Conservation (phyloP, 2,329 filamentous ascomycete species). For the Cladophialophora carrionii region DNA sequence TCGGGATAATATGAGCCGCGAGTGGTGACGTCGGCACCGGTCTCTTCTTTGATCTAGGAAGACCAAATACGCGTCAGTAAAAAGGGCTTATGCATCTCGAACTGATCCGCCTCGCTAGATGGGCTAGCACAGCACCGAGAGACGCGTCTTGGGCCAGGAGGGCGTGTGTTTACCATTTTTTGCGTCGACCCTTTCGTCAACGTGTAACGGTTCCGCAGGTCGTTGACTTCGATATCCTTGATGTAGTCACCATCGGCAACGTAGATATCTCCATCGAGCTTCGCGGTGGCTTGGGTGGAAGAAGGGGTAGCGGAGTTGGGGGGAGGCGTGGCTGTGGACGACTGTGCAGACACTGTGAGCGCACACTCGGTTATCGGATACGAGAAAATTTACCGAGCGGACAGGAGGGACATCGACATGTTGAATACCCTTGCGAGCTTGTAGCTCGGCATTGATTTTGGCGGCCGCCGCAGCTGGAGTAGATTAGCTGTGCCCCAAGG, state of each 20-base stretch:
- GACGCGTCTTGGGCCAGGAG: neutral
- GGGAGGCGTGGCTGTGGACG: constrained; percentile 28
- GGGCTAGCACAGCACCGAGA: neutral
- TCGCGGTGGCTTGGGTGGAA: constrained; percentile 54
- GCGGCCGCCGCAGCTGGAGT: constrained; percentile 80
- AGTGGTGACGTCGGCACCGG: constrained; percentile 99
- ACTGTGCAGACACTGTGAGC: constrained; percentile 13
- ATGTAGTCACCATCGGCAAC: constrained; percentile 97
- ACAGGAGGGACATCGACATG: constrained; percentile 88
- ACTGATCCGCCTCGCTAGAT: neutral
- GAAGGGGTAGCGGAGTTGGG: constrained; percentile 59
- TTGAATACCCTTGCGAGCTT: constrained; percentile 85
- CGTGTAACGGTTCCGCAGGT: constrained; percentile 92
- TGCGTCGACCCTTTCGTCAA: constrained; percentile 96
- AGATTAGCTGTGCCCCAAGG: constrained; percentile 30
- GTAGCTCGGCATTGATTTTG: constrained; percentile 79
- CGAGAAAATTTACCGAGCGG: constrained; percentile 55
- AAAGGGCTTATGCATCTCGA: neutral
- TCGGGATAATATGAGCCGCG: constrained; percentile 96
- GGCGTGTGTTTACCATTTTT: constrained; percentile 96
- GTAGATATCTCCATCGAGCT: constrained; percentile 85
- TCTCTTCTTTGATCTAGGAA: constrained; percentile 99
- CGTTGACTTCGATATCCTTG: constrained; percentile 98
- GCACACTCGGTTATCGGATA: neutral
- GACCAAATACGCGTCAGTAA: constrained; percentile 88